Evolutionary conservation across 306 rosid species (phyloP).

Genomic region (Geum urbanum): DNA sequence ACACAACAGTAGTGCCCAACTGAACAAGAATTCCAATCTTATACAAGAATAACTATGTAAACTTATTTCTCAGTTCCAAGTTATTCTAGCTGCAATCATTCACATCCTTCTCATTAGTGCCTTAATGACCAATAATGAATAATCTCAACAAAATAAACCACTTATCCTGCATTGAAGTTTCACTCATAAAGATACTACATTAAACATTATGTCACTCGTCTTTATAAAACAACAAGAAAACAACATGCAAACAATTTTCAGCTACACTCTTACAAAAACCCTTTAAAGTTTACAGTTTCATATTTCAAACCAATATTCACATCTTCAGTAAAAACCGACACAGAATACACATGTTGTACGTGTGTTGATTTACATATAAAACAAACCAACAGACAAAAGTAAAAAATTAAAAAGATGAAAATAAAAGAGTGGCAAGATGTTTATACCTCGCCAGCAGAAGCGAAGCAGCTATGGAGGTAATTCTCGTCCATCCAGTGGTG

Average conservation of each 20-base stretch:
- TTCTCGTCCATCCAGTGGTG: slow-evolving; percentile 93
- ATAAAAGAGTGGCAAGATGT: not conserved
- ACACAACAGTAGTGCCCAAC: not conserved
- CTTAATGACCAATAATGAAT: slow-evolving; percentile 1
- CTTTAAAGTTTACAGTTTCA: slow-evolving; percentile 3
- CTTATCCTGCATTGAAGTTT: not conserved
- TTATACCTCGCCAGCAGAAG: slow-evolving; percentile 56
- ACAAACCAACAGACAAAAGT: not conserved
- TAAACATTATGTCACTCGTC: slow-evolving; percentile 9
- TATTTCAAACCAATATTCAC: not conserved
- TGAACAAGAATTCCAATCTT: not conserved
- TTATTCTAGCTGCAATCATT: not conserved
- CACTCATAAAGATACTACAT: not conserved
- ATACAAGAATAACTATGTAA: not conserved
- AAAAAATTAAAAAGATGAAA: not conserved
- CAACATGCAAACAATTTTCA: not conserved
- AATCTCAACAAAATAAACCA: not conserved
- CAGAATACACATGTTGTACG: not conserved
- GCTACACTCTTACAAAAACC: not conserved
- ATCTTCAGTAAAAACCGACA: not conserved
- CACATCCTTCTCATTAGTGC: not conserved
- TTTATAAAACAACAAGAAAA: not conserved
- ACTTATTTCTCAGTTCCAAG: not conserved
- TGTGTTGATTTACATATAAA: not conserved
- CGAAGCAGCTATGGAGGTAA: slow-evolving; percentile 82